Base-by-base conservation (phyloP, 1,284 basidiomycete species). In the Boletus smithii region DNA sequence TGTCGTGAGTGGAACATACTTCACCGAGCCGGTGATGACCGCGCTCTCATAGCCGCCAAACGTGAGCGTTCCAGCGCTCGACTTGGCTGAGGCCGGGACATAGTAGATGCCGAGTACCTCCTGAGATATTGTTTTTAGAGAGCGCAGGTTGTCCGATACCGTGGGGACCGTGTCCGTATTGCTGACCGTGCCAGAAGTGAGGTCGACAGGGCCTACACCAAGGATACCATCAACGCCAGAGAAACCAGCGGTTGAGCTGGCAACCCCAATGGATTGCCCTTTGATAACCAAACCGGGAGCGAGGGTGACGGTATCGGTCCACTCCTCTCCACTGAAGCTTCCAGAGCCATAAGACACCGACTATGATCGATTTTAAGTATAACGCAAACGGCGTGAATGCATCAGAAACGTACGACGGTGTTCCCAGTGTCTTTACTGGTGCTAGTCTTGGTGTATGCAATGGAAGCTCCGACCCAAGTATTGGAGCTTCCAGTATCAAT, bases 191-290 rank as follows among this genome's bases (percentile, higher is more conserved):
- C 71, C 70, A 24, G 53, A 13, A 10, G 79, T 79, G 41, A 81
- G 69, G 59, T 72, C 73, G 11, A 71, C 68, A 11, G 80, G 80
- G 13, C 76, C 77, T 30, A 78, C 67, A 55, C 78, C 79, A 24
- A 80, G 68, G 51, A 81, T 78, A n/a, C 79, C 79, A 52, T 80
- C 78, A 33, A 77, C 65, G 20, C 57, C 69, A 10, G 53, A 34
- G 56, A 80, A 76, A 22, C 76, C 75, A 22, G 58, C 49, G 0
- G 73, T 8, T 48, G 57, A 13, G n/a, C 59, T 62, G 4, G 79
- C 74, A 22, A 78, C 76, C 27, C 78, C 79, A 43, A 82, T 75
- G 34, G 69, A 72, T 60, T 82, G 79, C 26, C 69, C 53, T 39
- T 62, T 41, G 55, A 80, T 74, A 24, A 74, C 69, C 24, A 80